phyloP scores from a whole-genome alignment of 768 basidiomycete genomes.

The Clitopilus passeckerianus region DNA sequence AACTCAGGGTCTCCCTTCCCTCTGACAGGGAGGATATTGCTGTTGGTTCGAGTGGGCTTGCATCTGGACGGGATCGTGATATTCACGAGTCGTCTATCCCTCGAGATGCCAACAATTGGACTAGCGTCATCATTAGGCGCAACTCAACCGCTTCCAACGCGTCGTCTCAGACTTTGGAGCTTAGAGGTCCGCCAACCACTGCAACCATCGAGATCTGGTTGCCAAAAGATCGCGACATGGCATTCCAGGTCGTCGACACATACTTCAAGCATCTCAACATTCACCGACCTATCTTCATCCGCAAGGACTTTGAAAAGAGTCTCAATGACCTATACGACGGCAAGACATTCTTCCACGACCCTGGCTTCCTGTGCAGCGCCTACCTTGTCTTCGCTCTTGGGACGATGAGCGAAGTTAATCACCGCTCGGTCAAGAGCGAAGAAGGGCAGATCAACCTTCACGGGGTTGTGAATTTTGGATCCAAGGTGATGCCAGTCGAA shows the following conservation, averaged over 20 bases:
- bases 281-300: slow-evolving; percentile 74
- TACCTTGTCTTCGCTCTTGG: slow-evolving; percentile 79
- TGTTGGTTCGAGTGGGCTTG: slow-evolving; percentile 67
- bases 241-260: slow-evolving; percentile 54
- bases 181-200: slow-evolving; percentile 19
- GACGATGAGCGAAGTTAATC: slow-evolving; percentile 77
- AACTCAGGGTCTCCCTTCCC: slow-evolving; percentile 47
- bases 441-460: slow-evolving; percentile 28
- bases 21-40: slow-evolving; percentile 71
- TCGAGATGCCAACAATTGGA: slow-evolving; percentile 60
- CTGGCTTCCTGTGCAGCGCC: slow-evolving; percentile 73
- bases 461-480: slow-evolving; percentile 31
- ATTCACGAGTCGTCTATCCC: slow-evolving; percentile 48
- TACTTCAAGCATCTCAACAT: slow-evolving; percentile 77
- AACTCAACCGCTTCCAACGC: slow-evolving; percentile 28
- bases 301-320: slow-evolving; percentile 60
- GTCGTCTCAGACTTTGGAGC: not conserved
- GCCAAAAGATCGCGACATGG: slow-evolving; percentile 71
- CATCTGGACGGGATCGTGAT: slow-evolving; percentile 64
- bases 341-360: slow-evolving; percentile 48
- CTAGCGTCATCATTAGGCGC: slow-evolving; percentile 46
- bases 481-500: slow-evolving; percentile 56
- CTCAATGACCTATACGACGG: slow-evolving; percentile 66
- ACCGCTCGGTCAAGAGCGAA: slow-evolving; percentile 53
- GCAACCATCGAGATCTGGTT: slow-evolving; percentile 54